Conservation (phyloP, 2,329 filamentous ascomycete species). For the Neurospora sp. region DNA sequence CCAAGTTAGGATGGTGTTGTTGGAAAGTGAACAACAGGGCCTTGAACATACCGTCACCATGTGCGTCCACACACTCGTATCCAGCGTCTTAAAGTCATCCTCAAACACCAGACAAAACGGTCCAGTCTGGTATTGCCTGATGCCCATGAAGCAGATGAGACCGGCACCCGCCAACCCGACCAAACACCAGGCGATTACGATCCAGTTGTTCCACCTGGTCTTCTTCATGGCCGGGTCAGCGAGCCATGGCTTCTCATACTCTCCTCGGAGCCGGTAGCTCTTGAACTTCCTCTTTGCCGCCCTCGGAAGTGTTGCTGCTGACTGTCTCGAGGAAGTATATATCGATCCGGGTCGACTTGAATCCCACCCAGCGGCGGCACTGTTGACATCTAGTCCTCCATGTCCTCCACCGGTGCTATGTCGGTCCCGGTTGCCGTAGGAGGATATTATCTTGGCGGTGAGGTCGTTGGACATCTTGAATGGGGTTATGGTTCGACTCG, state of each 20-base stretch:
- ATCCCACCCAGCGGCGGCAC: not conserved
- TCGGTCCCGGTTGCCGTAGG: not conserved
- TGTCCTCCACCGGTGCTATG: not conserved
- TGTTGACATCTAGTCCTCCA: not conserved
- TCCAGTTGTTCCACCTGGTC: slow-evolving; percentile 26
- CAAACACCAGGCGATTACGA: slow-evolving; percentile 22
- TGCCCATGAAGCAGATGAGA: slow-evolving; percentile 23
- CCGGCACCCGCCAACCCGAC: slow-evolving; percentile 26
- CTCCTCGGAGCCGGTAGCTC: slow-evolving; percentile 24
- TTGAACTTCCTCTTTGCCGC: slow-evolving; percentile 19
- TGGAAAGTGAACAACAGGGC: not conserved
- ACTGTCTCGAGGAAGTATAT: slow-evolving; percentile 4
- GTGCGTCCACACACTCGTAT: slow-evolving; percentile 33
- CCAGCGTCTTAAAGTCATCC: slow-evolving; percentile 32
- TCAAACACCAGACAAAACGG: slow-evolving; percentile 34
- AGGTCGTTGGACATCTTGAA: not conserved
- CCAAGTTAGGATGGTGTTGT: not conserved
- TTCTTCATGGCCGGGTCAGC: slow-evolving; percentile 22
- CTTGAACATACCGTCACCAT: slow-evolving; percentile 33
- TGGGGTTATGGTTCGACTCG: not conserved
- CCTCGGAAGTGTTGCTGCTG: slow-evolving; percentile 4
- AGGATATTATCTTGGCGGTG: slow-evolving; percentile 1
- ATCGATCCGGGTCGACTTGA: not conserved
- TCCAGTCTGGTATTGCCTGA: slow-evolving; percentile 12
- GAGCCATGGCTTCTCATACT: slow-evolving; percentile 31